These are phyloP conservation scores for Ricinus communis DNA, from an alignment of 345 rosid species.

Conservation along the genomic window DNA sequence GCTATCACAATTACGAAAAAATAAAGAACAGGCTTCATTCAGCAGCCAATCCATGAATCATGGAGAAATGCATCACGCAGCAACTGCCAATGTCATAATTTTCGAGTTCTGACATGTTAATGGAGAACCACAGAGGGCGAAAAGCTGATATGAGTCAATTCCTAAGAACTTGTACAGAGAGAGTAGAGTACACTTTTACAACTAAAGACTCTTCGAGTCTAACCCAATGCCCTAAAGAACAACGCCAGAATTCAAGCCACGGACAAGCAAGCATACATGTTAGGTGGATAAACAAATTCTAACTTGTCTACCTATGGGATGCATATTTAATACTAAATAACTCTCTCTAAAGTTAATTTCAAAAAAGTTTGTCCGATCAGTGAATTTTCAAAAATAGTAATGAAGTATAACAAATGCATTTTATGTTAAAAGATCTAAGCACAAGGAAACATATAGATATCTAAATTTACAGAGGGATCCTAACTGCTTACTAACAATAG, in stretches of 20 bases:
- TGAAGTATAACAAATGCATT: neutral
- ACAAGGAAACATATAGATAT: neutral
- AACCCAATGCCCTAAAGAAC: neutral
- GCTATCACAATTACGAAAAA: neutral
- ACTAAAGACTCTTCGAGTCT: neutral
- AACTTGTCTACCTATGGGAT: neutral
- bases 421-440: neutral
- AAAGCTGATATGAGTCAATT: neutral
- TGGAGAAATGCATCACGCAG: neutral
- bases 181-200: neutral
- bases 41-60: neutral
- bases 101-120: neutral
- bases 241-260: neutral
- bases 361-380: conserved; percentile 1
- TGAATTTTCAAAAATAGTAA: neutral
- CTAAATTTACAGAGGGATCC: neutral
- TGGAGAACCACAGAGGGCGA: neutral
- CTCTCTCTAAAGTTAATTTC: neutral
- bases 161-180: neutral
- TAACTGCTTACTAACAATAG: neutral
- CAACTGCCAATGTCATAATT: neutral
- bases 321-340: neutral
- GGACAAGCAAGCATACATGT: neutral
- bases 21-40: neutral
- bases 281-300: neutral